Percentiles rank a stretch among this genome's conserved stretches.
Conservation (phyloP, 345 rosid species). For the Aquilaria yunnanensis region DNA sequence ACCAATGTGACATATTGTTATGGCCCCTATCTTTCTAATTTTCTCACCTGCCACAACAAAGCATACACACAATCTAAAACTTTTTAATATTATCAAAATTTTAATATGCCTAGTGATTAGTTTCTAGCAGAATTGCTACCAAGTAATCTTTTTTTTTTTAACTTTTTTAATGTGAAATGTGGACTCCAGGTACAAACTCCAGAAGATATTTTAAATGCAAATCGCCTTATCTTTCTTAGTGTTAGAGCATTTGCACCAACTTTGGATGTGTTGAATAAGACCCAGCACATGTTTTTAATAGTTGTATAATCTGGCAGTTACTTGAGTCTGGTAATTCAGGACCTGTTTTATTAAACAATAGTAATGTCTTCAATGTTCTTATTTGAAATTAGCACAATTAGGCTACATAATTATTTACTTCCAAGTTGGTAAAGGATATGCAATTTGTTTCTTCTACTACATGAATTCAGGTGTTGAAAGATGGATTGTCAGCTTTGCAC, state of each 20-base stretch:
- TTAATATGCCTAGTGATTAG: neutral
- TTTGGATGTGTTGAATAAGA: constrained; percentile 71
- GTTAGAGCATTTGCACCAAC: constrained; percentile 87
- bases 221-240: constrained; percentile 71
- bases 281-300: constrained; percentile 34
- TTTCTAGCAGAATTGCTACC: neutral
- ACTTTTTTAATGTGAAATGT: neutral
- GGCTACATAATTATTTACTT: too few relatives aligned
- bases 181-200: constrained; percentile 57
- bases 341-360: too few relatives aligned
- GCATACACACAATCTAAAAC: neutral
- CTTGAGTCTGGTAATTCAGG: too few relatives aligned
- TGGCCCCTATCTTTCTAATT: neutral
- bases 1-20: neutral
- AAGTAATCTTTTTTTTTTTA: too few relatives aligned
- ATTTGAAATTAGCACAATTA: too few relatives aligned
- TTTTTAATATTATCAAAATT: neutral
- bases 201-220: constrained; percentile 56
- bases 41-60: neutral
- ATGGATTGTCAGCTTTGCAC: too few relatives aligned
- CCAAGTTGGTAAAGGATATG: too few relatives aligned
- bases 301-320: too few relatives aligned
- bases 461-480: too few relatives aligned
- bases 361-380: too few relatives aligned
- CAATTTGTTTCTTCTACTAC: too few relatives aligned